Conservation (phyloP, 2,329 filamentous ascomycete species). For the Aspergillus amoenus region DNA sequence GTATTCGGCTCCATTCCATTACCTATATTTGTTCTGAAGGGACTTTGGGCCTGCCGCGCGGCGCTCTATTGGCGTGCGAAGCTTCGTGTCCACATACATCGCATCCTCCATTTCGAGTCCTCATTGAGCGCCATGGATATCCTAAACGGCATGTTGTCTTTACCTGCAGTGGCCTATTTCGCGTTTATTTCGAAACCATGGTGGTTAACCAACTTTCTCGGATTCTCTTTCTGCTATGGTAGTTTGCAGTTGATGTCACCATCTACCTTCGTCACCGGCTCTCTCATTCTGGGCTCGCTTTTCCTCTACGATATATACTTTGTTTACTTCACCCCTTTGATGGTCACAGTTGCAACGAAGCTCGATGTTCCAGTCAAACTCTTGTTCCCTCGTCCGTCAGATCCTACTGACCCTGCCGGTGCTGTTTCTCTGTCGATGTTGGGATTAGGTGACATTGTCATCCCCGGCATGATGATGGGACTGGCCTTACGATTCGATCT, state of each 20-base stretch:
- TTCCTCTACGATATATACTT: slow-evolving; percentile 93
- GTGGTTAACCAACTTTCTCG: slow-evolving; percentile 81
- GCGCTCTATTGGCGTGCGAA: slow-evolving; percentile 52
- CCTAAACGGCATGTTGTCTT: slow-evolving; percentile 57
- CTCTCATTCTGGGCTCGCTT: slow-evolving; percentile 71
- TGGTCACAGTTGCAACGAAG: slow-evolving; percentile 71
- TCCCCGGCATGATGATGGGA: slow-evolving; percentile 87
- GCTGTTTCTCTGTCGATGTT: slow-evolving; percentile 66
- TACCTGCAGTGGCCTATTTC: slow-evolving; percentile 63
- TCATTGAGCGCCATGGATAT: slow-evolving; percentile 47
- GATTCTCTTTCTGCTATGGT: slow-evolving; percentile 81
- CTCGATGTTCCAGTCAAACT: slow-evolving; percentile 93
- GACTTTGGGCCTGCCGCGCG: slow-evolving; percentile 52
- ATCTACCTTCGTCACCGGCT: slow-evolving; percentile 80
- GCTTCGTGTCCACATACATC: slow-evolving; percentile 55
- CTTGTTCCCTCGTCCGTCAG: slow-evolving; percentile 68
- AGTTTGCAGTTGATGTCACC: slow-evolving; percentile 82
- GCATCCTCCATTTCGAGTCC: slow-evolving; percentile 45
- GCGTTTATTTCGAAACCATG: slow-evolving; percentile 61
- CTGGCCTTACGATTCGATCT: slow-evolving; percentile 89
- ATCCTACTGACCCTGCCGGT: slow-evolving; percentile 44
- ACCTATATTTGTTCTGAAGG: slow-evolving; percentile 29
- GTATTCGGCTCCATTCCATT: slow-evolving; percentile 50
- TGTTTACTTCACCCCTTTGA: slow-evolving; percentile 55
- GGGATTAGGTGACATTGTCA: slow-evolving; percentile 88